Evolutionary conservation across 2,329 filamentous ascomycete genomes (phyloP), one percentile per base, ranked within the genome.

Genomic region (Ilyonectria sp.): DNA sequence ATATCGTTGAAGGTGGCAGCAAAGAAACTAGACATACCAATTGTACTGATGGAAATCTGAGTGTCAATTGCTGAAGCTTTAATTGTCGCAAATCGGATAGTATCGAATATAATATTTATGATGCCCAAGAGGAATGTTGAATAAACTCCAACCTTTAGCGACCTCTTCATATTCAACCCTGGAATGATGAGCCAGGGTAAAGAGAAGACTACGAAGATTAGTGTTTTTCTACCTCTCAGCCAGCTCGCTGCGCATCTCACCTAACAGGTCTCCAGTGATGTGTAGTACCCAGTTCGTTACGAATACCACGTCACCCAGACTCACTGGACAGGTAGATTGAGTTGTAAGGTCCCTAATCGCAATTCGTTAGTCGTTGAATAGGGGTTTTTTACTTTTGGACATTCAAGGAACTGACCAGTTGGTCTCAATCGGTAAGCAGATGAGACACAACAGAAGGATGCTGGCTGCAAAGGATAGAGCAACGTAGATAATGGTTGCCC

Each of bases 51-150:
- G 1, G 72, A 68, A 7, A 63, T n/a, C 7, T 68, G 68, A 2
- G 54, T 46, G 1, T 67, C 66, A 1, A 19, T 1, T 8, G 23
- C 8, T 8, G 58, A 60, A 5, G 63, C 52, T 13, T 69, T 63
- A 2, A 74, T 56, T 8, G 61, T 63, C 6, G 72, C 26, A 19
- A 71, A 72, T 2, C 72, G 68, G 2, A 70, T 64, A 10, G 74
- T 43, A 0, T 70, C 69, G 19, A 72, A 68, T 5, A 65, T 63
- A 8, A 74, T 71, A 4, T 74, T 72, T 10, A 74, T 57, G 0
- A 73, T 13, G 0, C 72, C 72, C 0, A 74, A 47, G 2, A 71
- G 61, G 15, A 74, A 74, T 10, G 72, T 62, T 2, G 43, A 56
- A 9, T 66, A 73, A n/a, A 74, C 54, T 17, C 71, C 60, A 0